A percentile compares a stretch with the other conserved stretches of the same genome.
Evolutionary conservation across 192 early-diverging fungal species (phyloP).

Genomic region (Coemansia sp.): DNA sequence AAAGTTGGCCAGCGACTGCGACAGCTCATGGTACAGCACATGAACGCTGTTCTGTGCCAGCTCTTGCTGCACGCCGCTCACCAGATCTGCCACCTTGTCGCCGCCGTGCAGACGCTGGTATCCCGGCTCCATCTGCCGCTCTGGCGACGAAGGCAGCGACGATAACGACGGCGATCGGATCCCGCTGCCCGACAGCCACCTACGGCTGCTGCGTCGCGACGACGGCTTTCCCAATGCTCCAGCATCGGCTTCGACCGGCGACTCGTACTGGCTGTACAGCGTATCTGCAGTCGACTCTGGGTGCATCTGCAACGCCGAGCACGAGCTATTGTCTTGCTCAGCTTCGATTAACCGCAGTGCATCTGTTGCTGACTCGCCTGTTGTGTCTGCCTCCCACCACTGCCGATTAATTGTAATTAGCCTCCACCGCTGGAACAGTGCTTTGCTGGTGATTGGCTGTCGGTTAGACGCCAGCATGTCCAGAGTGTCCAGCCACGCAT

Average conservation of each 20-base stretch:
- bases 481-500: conserved; percentile 48
- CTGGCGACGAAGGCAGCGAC: conserved; percentile 7
- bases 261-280: neutral
- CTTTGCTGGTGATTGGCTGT: conserved; percentile 27
- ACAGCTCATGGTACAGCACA: conserved; percentile 36
- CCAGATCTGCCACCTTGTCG: conserved; percentile 12
- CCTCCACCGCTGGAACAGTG: conserved; percentile 43
- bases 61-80: conserved; percentile 15
- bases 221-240: conserved; percentile 4
- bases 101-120: conserved; percentile 17
- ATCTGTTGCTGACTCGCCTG: conserved; percentile 44
- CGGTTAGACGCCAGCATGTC: conserved; percentile 30
- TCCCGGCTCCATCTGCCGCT: neutral
- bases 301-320: neutral
- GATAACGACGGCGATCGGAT: conserved; percentile 8
- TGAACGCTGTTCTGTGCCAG: conserved; percentile 33
- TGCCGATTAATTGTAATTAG: conserved; percentile 43
- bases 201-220: conserved; percentile 14
- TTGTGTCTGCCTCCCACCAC: conserved; percentile 46
- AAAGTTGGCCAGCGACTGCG: conserved; percentile 15
- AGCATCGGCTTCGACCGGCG: neutral
- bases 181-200: conserved; percentile 20
- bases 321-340: conserved; percentile 5
- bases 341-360: conserved; percentile 20
- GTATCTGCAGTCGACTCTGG: neutral